Evolutionary conservation across 805 yeast species (phyloP), one percentile per base, ranked within the genome.

Genomic region (Hanseniaspora jakobsenii): DNA sequence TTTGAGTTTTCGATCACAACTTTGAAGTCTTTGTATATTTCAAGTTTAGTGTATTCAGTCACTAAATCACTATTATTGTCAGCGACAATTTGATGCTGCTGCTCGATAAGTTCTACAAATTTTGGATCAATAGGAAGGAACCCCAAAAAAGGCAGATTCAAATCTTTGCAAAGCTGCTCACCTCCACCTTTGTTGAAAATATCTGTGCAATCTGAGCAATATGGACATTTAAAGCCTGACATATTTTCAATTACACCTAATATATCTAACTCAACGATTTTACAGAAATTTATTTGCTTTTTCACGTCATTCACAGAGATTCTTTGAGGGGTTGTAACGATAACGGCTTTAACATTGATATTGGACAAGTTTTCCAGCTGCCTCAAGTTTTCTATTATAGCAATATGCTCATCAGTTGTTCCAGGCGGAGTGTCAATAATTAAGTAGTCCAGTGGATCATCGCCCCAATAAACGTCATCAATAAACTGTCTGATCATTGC

Each of bases 381-480:
- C 47, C 80, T 64, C 32, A 91, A 67, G 60, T 86, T 94, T 57
- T 91, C 97, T 4, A 96, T 96, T 30, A 93, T 81, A 3, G 95
- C 86, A 30, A 91, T 91, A 59, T 91, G 99, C 59, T 91, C 99
- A 61, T 91, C 99, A 0, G 95, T 81, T 0, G 99, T 91, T 0
- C 99, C 99, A 0, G 99, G 99, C 1, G 99, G 99, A 0, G 99
- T 91, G 59, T 91, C 99, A 5, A 91, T 86, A 26, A 91, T 63
- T 46, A 89, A 63, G 57, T 82, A 89, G 34, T 62, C 66, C 54
- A 79, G 76, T 16, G 40, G 41, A 46, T 84, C 75, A 22, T 71
- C 65, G 0, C 85, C 95, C 99, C 99, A 91, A 23, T 74, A 73
- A 2, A 89, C 95, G 58, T 91, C 97, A 49, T 75, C 73, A 32